Conservation (phyloP, 108 stramenopile genomes). For the Thalassiosira profunda region DNA sequence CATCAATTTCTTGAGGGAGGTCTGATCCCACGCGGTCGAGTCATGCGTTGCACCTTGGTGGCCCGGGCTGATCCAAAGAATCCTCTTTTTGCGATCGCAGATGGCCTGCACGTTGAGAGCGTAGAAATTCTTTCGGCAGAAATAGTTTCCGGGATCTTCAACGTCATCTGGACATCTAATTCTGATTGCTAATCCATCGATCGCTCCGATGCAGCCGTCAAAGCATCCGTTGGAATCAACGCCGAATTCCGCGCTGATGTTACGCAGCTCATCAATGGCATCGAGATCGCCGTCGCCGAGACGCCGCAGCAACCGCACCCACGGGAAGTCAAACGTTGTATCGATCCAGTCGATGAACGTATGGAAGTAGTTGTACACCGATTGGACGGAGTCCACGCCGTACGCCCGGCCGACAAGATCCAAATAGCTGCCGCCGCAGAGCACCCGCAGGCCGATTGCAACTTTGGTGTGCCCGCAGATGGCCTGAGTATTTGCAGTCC, state of each 20-base stretch:
- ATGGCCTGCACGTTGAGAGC: conserved; percentile 19
- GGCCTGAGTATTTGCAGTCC: neutral
- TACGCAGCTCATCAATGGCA: neutral
- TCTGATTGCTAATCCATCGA: neutral
- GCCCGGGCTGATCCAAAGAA: neutral
- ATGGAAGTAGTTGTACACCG: neutral
- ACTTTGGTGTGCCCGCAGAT: neutral
- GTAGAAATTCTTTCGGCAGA: conserved; percentile 34
- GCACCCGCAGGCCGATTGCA: neutral
- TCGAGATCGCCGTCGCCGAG: neutral
- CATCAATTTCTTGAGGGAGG: neutral
- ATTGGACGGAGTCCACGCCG: neutral
- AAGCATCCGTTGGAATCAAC: neutral
- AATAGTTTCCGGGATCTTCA: conserved; percentile 17
- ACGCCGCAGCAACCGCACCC: neutral
- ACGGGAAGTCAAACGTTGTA: neutral
- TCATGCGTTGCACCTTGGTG: neutral
- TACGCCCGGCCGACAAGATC: neutral
- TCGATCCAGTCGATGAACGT: neutral
- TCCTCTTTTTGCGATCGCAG: neutral
- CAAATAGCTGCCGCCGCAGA: neutral
- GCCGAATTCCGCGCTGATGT: neutral
- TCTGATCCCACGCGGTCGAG: neutral
- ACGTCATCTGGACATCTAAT: neutral
- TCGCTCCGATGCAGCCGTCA: neutral